Percentiles rank a stretch among this genome's conserved stretches.
Conservation (phyloP, 2,329 filamentous ascomycete species). For the Anisogramma anomala region DNA sequence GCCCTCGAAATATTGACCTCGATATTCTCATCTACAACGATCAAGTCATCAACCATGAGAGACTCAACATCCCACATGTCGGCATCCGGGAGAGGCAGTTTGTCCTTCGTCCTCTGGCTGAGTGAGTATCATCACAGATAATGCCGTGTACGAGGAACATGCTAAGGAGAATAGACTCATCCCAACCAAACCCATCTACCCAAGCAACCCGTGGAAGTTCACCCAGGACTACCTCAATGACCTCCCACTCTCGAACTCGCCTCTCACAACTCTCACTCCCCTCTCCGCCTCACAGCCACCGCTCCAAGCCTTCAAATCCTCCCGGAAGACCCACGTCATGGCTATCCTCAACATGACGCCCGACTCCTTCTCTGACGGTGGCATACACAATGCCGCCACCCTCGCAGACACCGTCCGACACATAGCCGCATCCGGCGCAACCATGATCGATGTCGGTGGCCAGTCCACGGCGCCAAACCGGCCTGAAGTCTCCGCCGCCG, state of each 20-base stretch:
- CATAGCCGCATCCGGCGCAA: slow-evolving; percentile 59
- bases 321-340: slow-evolving; percentile 69
- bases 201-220: slow-evolving; percentile 46
- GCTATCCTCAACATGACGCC: slow-evolving; percentile 90
- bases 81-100: slow-evolving; percentile 87
- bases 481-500: slow-evolving; percentile 52
- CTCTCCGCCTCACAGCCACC: slow-evolving; percentile 37
- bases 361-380: slow-evolving; percentile 94
- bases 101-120: slow-evolving; percentile 74
- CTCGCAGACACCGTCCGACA: slow-evolving; percentile 47
- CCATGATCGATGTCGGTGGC: slow-evolving; percentile 84
- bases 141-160: background rate
- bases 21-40: slow-evolving; percentile 80
- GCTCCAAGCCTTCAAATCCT: slow-evolving; percentile 46
- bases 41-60: slow-evolving; percentile 51
- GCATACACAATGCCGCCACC: slow-evolving; percentile 41
- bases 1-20: slow-evolving; percentile 85
- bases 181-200: slow-evolving; percentile 40
- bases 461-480: slow-evolving; percentile 81
- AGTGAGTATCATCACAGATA: too few relatives aligned
- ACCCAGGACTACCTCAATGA: slow-evolving; percentile 50
- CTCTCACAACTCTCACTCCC: slow-evolving; percentile 49
- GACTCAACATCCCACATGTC: slow-evolving; percentile 74
- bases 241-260: slow-evolving; percentile 35
- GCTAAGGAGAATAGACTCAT: slow-evolving; percentile 34